These are phyloP conservation scores for Russula brevipes DNA, from an alignment of 768 basidiomycete genomes.

Conservation along the genomic window DNA sequence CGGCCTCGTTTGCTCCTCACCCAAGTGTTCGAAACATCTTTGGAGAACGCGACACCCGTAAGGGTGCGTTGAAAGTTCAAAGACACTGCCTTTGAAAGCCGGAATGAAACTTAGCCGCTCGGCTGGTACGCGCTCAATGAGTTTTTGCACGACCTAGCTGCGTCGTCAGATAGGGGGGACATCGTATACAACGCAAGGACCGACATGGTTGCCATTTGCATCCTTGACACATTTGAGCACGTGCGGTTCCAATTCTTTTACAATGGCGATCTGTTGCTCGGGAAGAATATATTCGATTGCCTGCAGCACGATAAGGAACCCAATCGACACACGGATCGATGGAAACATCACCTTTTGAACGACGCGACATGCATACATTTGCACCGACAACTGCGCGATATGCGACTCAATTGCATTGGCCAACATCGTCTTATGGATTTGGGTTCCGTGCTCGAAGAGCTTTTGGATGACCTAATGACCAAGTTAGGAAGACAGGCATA, in stretches of 20 bases:
- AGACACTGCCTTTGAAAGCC: conserved; percentile 71
- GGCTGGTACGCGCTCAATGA: conserved; percentile 73
- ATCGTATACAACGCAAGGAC: conserved; percentile 26
- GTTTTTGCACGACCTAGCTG: conserved; percentile 75
- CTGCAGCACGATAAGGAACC: conserved; percentile 37
- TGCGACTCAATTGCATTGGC: conserved; percentile 72
- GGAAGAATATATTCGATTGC: conserved; percentile 77
- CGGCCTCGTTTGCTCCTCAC: conserved; percentile 57
- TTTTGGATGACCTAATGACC: conserved; percentile 80
- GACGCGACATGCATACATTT: conserved; percentile 96
- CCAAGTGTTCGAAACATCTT: conserved; percentile 82
- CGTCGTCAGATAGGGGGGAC: conserved; percentile 10
- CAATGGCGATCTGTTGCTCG: conserved; percentile 71
- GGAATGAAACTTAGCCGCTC: conserved; percentile 73
- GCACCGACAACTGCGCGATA: conserved; percentile 68
- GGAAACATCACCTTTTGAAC: conserved; percentile 69
- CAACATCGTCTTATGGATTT: conserved; percentile 64
- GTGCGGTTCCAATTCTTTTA: conserved; percentile 73
- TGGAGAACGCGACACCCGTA: conserved; percentile 96
- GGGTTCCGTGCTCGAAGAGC: conserved; percentile 81
- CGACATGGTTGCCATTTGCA: conserved; percentile 90
- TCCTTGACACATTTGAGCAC: conserved; percentile 85
- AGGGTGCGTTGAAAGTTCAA: conserved; percentile 78
- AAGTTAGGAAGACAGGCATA: conserved; percentile 10
- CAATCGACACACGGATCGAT: conserved; percentile 10